Conservation (phyloP, 2,329 filamentous ascomycete genomes). For the Fusarium pseudoanthophilum region DNA sequence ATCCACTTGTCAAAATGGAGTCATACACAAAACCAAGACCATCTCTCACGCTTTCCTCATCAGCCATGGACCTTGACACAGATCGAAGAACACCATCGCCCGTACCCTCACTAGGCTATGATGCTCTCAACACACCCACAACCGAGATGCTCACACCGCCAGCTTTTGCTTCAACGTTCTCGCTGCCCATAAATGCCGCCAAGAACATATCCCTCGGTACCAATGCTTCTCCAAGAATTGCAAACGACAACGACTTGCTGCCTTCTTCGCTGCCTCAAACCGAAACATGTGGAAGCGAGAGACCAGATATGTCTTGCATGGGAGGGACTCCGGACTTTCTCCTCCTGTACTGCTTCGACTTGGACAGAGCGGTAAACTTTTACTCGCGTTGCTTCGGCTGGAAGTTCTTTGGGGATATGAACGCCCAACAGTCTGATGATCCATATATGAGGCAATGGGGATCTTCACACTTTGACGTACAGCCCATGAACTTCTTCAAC, state of each 20-base stretch:
- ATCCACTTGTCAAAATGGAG: conserved; percentile 20
- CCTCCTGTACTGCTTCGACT: conserved; percentile 39
- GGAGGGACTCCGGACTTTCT: conserved; percentile 39
- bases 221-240: conserved; percentile 3
- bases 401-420: conserved; percentile 39
- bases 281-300: conserved; percentile 15
- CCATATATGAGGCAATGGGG: conserved; percentile 35
- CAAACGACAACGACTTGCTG: conserved; percentile 13
- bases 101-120: conserved; percentile 34
- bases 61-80: conserved; percentile 30
- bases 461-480: conserved; percentile 38
- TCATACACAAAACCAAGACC: conserved; percentile 21
- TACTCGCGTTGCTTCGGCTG: conserved; percentile 42
- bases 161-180: conserved; percentile 28
- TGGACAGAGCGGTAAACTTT: conserved; percentile 35
- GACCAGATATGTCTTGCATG: conserved; percentile 7
- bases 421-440: conserved; percentile 24
- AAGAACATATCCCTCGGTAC: conserved; percentile 20
- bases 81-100: conserved; percentile 33
- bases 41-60: conserved; percentile 30
- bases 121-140: conserved; percentile 29
- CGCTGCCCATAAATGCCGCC: conserved; percentile 2
- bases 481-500: conserved; percentile 43
- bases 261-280: conserved; percentile 21
- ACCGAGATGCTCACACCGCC: conserved; percentile 34